Conservation (phyloP, 169 alveolate species). For the Plasmodium inui region DNA sequence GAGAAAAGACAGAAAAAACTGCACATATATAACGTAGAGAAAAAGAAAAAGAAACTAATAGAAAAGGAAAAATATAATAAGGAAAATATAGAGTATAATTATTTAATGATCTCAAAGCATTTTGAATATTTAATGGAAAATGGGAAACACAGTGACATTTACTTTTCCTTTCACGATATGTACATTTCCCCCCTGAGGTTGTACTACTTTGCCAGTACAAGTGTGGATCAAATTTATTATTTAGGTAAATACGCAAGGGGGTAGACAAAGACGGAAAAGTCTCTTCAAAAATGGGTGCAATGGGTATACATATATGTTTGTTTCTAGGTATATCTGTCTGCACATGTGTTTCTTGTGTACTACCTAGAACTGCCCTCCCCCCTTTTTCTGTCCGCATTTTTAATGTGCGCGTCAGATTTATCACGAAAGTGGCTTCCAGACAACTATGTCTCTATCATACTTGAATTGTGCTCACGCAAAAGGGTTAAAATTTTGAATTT, state of each 20-base stretch:
- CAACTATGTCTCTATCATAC: conserved; percentile 43
- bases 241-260: conserved; percentile 27
- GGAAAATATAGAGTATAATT: conserved; percentile 68
- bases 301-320: conserved; percentile 2
- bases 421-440: conserved; percentile 76
- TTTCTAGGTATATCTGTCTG: neutral
- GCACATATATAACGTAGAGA: conserved; percentile 56
- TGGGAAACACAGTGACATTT: conserved; percentile 38
- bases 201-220: conserved; percentile 52
- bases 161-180: conserved; percentile 72
- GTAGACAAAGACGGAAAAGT: neutral
- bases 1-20: conserved; percentile 66
- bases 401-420: conserved; percentile 21
- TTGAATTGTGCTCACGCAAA: conserved; percentile 59
- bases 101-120: conserved; percentile 37
- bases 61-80: conserved; percentile 61
- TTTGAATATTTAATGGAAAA: conserved; percentile 58
- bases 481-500: conserved; percentile 55
- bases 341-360: neutral
- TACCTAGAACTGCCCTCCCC: neutral
- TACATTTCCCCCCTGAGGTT: conserved; percentile 74
- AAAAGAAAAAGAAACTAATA: conserved; percentile 71
- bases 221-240: conserved; percentile 59
- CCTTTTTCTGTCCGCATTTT: neutral
- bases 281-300: neutral